phyloP scores from a whole-genome alignment of 2,329 filamentous ascomycete genomes.

The Colletotrichum plurivorum region DNA sequence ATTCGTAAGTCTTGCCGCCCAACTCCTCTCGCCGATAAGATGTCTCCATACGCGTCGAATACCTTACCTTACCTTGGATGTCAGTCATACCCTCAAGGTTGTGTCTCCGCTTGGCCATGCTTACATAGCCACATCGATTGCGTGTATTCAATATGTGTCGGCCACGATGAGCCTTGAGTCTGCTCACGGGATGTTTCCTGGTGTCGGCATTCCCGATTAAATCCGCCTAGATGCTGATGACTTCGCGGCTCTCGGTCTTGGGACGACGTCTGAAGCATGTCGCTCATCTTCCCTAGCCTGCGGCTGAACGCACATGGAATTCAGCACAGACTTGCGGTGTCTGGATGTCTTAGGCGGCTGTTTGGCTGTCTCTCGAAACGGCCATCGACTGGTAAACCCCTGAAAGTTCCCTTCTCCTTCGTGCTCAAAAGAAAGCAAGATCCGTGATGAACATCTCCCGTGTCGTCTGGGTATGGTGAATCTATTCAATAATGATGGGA shows the following conservation, averaged over 20 bases:
- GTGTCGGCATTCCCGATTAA: not conserved
- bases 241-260: not conserved
- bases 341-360: conserved; percentile 12
- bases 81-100: no score
- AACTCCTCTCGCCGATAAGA: conserved; percentile 2
- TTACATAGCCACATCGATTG: conserved; percentile 38
- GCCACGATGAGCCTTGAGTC: not conserved
- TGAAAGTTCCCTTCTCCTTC: not conserved
- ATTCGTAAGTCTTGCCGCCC: conserved; percentile 36
- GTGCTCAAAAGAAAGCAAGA: not conserved
- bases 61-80: not conserved
- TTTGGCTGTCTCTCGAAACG: not conserved
- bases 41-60: conserved; percentile 2
- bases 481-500: no score
- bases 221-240: not conserved
- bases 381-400: not conserved
- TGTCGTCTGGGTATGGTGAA: no score
- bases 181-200: not conserved
- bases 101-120: conserved; percentile 21
- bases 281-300: conserved; percentile 26
- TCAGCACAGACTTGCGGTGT: conserved; percentile 19
- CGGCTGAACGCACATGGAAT: conserved; percentile 31
- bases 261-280: conserved; percentile 28
- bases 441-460: no score
- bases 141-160: conserved; percentile 26